Evolutionary conservation across 768 basidiomycete genomes (phyloP).

Genomic region (Boletus eberwhitei): DNA sequence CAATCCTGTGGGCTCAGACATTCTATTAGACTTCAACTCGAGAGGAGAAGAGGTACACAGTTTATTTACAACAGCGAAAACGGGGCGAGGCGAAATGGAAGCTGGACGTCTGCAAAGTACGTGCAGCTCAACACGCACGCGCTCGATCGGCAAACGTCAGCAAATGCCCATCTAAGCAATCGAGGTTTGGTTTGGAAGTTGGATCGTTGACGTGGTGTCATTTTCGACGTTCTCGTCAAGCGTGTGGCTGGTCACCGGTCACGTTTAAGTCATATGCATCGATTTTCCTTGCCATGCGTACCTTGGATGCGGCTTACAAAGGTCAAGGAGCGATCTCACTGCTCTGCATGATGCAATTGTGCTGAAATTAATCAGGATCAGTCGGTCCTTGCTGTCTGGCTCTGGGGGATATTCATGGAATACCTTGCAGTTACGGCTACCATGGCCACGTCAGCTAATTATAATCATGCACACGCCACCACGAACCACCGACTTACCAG

Average conservation of each 20-base stretch:
- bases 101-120: too few relatives aligned
- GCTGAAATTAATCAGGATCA: not conserved
- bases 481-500: slow-evolving; percentile 1
- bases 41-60: not conserved
- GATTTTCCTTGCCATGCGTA: not conserved
- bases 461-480: not conserved
- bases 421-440: slow-evolving; percentile 17
- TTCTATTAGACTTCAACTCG: not conserved
- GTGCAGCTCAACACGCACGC: not conserved
- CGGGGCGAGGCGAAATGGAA: not conserved
- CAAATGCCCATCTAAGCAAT: not conserved
- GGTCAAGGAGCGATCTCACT: slow-evolving; percentile 13
- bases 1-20: not conserved
- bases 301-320: not conserved
- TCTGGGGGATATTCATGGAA: not conserved
- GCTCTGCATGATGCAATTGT: slow-evolving; percentile 13
- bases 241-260: not conserved
- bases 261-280: not conserved
- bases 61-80: not conserved
- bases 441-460: not conserved
- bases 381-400: not conserved
- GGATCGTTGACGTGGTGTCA: slow-evolving; percentile 3
- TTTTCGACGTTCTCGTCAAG: not conserved
- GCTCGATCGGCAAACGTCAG: not conserved
- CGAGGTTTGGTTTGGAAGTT: not conserved